Evolutionary conservation across 768 basidiomycete genomes (phyloP).

Genomic region (Russula lepida): DNA sequence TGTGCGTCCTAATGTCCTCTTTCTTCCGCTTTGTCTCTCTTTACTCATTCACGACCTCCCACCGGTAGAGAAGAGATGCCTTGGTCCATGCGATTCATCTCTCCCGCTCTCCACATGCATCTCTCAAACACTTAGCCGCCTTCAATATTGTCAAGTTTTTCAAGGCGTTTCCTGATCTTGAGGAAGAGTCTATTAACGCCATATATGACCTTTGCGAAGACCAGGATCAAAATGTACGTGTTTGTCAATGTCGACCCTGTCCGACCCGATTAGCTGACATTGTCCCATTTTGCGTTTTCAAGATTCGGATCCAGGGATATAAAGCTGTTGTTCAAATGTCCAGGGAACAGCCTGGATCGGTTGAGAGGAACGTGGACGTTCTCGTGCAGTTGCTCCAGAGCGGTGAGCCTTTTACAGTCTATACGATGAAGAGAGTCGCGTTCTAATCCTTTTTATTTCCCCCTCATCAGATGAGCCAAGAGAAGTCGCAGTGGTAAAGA

Average conservation of each 20-base stretch:
- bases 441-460: not conserved
- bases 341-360: constrained; percentile 43
- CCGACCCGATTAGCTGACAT: not conserved
- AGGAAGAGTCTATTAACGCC: constrained; percentile 69
- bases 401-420: constrained; percentile 46
- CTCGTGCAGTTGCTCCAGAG: constrained; percentile 68
- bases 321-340: constrained; percentile 47
- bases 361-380: constrained; percentile 67
- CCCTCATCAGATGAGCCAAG: constrained; percentile 47
- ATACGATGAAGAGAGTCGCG: not conserved
- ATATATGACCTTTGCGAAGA: constrained; percentile 75
- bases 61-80: constrained; percentile 40
- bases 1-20: constrained; percentile 28
- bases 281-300: not conserved
- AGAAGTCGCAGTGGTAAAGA: constrained; percentile 54
- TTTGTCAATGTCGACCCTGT: not conserved
- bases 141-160: constrained; percentile 49
- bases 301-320: constrained; percentile 70
- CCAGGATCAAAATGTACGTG: constrained; percentile 40
- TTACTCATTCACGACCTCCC: not conserved
- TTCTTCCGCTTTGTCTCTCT: not conserved
- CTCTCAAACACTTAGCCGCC: constrained; percentile 51
- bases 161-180: constrained; percentile 60
- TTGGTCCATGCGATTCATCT: constrained; percentile 47
- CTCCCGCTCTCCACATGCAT: constrained; percentile 39